These are phyloP conservation scores for Fusarium sterilihyphosum DNA, from an alignment of 2,329 filamentous ascomycete genomes.

Conservation along the genomic window DNA sequence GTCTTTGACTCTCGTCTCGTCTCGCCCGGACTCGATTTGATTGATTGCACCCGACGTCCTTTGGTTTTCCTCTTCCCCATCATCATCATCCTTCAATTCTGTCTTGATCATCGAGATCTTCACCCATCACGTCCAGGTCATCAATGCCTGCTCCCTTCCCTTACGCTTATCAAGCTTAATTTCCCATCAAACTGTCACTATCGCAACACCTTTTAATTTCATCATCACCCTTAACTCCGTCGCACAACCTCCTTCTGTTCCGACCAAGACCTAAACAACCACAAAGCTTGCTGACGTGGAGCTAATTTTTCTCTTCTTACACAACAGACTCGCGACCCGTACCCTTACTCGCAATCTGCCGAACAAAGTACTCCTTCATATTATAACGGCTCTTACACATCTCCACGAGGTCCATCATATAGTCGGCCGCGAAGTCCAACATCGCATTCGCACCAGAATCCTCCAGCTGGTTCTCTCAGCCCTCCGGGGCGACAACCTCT, in stretches of 20 bases:
- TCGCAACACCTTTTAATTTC: slow-evolving; percentile 36
- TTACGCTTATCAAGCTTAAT: slow-evolving; percentile 13
- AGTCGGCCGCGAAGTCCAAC: slow-evolving; percentile 60
- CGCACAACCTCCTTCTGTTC: slow-evolving; percentile 23
- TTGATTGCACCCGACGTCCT: slow-evolving; percentile 32
- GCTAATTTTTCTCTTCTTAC: slow-evolving; percentile 40
- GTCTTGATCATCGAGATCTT: slow-evolving; percentile 15
- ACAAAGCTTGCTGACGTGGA: slow-evolving; percentile 41
- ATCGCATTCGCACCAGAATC: slow-evolving; percentile 60
- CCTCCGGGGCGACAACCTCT: slow-evolving; percentile 53
- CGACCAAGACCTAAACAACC: slow-evolving; percentile 22
- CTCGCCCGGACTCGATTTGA: slow-evolving; percentile 30
- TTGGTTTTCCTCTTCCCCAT: slow-evolving; percentile 29
- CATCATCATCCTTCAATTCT: slow-evolving; percentile 31
- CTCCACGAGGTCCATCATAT: slow-evolving; percentile 57
- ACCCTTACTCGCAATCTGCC: slow-evolving; percentile 56
- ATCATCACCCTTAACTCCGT: slow-evolving; percentile 33
- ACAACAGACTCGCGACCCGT: slow-evolving; percentile 60
- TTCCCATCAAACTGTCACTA: slow-evolving; percentile 12
- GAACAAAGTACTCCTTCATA: slow-evolving; percentile 58
- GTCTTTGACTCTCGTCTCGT: slow-evolving; percentile 38
- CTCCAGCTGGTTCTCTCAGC: slow-evolving; percentile 55
- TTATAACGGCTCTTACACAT: slow-evolving; percentile 61
- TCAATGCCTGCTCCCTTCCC: slow-evolving; percentile 39
- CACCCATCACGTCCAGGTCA: slow-evolving; percentile 25